Evolutionary conservation across 495 filamentous ascomycete genomes (phyloP), one percentile per base, ranked within the genome.

Genomic region (Letharia columbiana): DNA sequence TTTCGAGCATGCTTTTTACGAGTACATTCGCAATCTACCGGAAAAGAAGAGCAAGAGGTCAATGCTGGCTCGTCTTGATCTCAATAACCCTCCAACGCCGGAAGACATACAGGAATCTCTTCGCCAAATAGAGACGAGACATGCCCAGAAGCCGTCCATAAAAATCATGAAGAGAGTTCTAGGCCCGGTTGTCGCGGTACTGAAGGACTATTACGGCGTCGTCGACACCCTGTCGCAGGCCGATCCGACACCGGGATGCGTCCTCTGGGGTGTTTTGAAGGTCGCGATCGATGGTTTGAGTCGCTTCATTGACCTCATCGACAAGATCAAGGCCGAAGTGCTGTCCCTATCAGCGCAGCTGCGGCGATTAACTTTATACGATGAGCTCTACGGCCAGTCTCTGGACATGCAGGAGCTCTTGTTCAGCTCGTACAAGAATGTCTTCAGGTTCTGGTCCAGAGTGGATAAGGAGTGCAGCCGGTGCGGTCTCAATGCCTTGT

Each of bases 381-480:
- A 66, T 0, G 40, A 66, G 28, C 64, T 66, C 31, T 66, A 60
- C 37, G 50, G 64, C 40, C 23, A 66, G 18, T 66, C 64, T 37
- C 9, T 49, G 20, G 52, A 59, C 9, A 60, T 66, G 64, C 64
- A 66, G 56, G 39, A 66, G 64, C 50, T 59, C 37, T 39, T 66
- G 31, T 45, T 58, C 18, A 35, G 23, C 12, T 66, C 64, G 6
- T 66, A 66, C 41, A 60, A 58, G 13, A 60, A 60, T 40, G 56
- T 66, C n/a, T 58, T 66, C 33, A 40, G 64, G 31, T 66, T 66
- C 37, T 66, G 64, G 64, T 44, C 35, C 31, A 11, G 64, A n/a
- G 54, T 66, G 4, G 64, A 66, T 18, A 66, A 66, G 56, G 64
- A 66, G 41, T 66, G 64, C 42, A 60, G 58, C 28, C 8, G 64